Evolutionary conservation across 129 eudicot species (phyloP).

Genomic region (Pittosporum tobira): DNA sequence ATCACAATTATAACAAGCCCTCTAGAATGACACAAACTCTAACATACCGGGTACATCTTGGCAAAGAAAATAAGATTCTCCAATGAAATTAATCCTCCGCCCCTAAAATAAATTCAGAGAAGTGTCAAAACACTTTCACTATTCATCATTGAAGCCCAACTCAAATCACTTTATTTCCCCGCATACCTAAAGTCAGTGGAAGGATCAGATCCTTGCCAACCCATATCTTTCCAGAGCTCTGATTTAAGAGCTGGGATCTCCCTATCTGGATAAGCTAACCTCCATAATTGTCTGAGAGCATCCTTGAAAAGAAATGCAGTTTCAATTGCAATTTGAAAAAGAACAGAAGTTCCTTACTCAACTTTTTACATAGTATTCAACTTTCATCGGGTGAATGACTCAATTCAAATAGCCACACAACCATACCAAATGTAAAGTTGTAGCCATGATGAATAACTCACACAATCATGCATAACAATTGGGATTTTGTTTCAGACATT

Average conservation of each 20-base stretch:
- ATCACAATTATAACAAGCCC: background rate
- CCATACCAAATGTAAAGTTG: background rate
- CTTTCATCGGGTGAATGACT: background rate
- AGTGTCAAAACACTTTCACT: constrained; percentile 6
- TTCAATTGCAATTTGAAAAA: background rate
- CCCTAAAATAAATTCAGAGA: constrained; percentile 42
- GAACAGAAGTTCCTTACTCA: background rate
- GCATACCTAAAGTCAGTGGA: constrained; percentile 90
- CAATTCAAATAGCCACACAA: background rate
- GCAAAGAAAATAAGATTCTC: constrained; percentile 93
- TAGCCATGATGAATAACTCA: background rate
- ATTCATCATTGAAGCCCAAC: background rate
- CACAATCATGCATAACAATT: background rate
- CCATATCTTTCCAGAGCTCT: constrained; percentile 97
- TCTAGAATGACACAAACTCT: constrained; percentile 2
- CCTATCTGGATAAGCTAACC: constrained; percentile 78
- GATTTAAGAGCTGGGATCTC: constrained; percentile 83
- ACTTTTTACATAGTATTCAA: background rate
- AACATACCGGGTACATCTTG: constrained; percentile 69
- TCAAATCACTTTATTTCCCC: background rate
- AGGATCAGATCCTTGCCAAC: constrained; percentile 99
- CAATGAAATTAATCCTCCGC: constrained; percentile 92
- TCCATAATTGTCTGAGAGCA: constrained; percentile 81
- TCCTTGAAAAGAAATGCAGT: constrained; percentile 43
- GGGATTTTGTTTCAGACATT: no score